These are phyloP conservation scores for Hyphodiscus hymeniophilus DNA, from an alignment of 495 filamentous ascomycete genomes.

Conservation along the genomic window DNA sequence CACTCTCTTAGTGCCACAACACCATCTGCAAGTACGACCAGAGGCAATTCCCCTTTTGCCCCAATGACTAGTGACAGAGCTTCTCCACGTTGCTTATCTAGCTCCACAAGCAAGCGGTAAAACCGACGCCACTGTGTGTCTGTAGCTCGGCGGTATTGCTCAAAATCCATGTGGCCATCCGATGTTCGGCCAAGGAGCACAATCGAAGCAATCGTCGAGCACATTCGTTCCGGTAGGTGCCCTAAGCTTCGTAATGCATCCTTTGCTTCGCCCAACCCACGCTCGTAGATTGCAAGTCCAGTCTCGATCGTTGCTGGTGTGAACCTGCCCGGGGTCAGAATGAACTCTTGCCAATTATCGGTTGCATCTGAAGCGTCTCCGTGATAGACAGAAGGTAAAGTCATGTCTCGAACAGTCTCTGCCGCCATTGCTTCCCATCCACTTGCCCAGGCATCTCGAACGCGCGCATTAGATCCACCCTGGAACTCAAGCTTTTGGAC, in stretches of 20 bases:
- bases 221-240: conserved; percentile 58
- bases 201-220: conserved; percentile 56
- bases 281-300: conserved; percentile 65
- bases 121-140: conserved; percentile 85
- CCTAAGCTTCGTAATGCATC: conserved; percentile 35
- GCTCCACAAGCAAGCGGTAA: conserved; percentile 73
- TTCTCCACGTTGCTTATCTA: conserved; percentile 79
- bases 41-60: conserved; percentile 59
- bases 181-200: conserved; percentile 50
- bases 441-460: conserved; percentile 50
- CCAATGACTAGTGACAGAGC: conserved; percentile 71
- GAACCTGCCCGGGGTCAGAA: conserved; percentile 77
- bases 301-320: conserved; percentile 72
- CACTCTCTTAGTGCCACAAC: conserved; percentile 72
- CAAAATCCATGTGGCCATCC: conserved; percentile 61
- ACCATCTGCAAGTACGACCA: conserved; percentile 72
- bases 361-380: conserved; percentile 57
- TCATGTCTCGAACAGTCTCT: conserved; percentile 48
- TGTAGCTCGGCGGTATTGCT: conserved; percentile 58
- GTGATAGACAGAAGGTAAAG: conserved; percentile 43
- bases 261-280: conserved; percentile 38
- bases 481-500: conserved; percentile 45
- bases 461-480: conserved; percentile 24
- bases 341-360: conserved; percentile 62
- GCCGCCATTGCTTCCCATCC: conserved; percentile 66